Percentiles rank a stretch among this genome's conserved stretches.
These are phyloP conservation scores for Neolecta irregularis DNA, from an alignment of 1,139 yeast species.

Conservation along the genomic window DNA sequence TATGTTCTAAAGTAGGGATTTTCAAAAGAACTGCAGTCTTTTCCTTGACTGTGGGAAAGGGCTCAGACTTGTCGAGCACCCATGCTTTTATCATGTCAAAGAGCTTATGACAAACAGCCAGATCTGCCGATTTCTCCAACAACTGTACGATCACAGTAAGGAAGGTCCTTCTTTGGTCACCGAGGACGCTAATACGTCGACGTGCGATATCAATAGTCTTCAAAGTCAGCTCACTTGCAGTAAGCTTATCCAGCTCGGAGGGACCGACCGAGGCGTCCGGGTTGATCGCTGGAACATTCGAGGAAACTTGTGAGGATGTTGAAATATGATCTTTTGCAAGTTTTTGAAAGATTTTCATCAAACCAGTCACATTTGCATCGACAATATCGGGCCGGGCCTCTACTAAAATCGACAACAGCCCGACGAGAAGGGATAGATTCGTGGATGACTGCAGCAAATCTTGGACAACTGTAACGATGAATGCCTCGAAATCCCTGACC, in stretches of 20 bases:
- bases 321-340: constrained; percentile 71
- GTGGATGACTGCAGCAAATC: constrained; percentile 60
- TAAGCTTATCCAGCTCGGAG: constrained; percentile 37
- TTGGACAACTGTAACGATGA: constrained; percentile 52
- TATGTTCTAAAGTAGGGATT: constrained; percentile 81
- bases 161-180: constrained; percentile 85
- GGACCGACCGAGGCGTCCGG: constrained; percentile 14
- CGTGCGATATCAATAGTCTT: constrained; percentile 66
- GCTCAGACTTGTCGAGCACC: constrained; percentile 72
- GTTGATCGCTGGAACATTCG: constrained; percentile 9
- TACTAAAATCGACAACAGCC: constrained; percentile 70
- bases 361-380: constrained; percentile 56
- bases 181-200: constrained; percentile 64
- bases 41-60: constrained; percentile 89
- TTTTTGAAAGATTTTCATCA: constrained; percentile 78
- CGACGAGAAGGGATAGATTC: constrained; percentile 82
- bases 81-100: constrained; percentile 68
- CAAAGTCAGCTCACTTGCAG: constrained; percentile 58
- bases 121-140: constrained; percentile 76
- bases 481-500: constrained; percentile 43
- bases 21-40: constrained; percentile 88
- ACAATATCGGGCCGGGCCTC: constrained; percentile 56
- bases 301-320: constrained; percentile 13
- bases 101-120: constrained; percentile 56
- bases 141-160: constrained; percentile 74